Evolutionary conservation across 1,139 yeast species (phyloP), one percentile per base, ranked within the genome.

Genomic region (Zygosaccharomyces pseudobailii): DNA sequence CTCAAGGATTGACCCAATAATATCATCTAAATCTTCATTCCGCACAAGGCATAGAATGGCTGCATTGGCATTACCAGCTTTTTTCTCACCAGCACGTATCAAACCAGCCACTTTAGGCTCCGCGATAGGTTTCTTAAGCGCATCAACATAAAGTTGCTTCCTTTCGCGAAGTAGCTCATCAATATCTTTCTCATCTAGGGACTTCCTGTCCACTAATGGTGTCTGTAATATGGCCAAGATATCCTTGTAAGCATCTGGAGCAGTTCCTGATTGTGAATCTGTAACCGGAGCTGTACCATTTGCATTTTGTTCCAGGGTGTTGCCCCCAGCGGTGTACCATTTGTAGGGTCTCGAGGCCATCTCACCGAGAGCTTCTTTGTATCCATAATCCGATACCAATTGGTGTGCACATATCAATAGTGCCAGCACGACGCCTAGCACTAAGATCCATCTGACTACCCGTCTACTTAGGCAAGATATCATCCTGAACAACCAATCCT

Each of bases 11-110:
- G 94, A 76, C 9, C 59, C 57, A 0, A 77, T 63, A 13, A 87
- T 73, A 1, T 67, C 73, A 0, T 56, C 57, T 17, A 74, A 61
- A 59, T 87, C 96, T 5, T 74, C 58, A 61, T 86, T 85, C 48
- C 89, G 70, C 8, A 84, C 95, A 48, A 87, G 68, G 2, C 89
- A 79, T 21, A 85, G 63, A 40, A 87, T 74, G 0, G 95, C 84
- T 2, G 95, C 96, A 57, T 80, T 84, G 13, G 85, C 90, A 22
- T 47, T 44, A 23, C 57, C 59, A 6, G 56, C 55, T n/a, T 27
- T 8, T 2, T 52, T 39, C 28, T 50, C 52, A 7, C 60, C 61
- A 4, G 62, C 54, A 19, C 65, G 54, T 6, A 63, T 62, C 17
- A 71, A 46, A 37, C 65, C 62, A 4, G 55, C 67, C 27, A 75